A percentile compares a stretch with the other conserved stretches of the same genome.
Conservation (phyloP, 176 grass and related monocot genomes). For the Microstegium vimineum region DNA sequence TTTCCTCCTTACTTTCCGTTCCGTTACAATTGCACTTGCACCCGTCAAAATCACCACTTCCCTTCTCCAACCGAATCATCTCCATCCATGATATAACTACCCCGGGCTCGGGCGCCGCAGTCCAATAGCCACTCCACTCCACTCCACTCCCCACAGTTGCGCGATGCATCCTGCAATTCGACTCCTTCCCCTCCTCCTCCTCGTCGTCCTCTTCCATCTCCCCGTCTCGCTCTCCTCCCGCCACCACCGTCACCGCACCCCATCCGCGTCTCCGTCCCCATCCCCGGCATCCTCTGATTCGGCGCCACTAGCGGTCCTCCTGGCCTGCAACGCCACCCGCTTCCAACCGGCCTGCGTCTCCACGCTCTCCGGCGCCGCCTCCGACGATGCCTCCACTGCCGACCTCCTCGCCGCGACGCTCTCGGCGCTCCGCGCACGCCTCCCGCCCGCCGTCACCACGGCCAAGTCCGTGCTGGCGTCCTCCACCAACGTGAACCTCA, state of each 20-base stretch:
- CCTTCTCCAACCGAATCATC: neutral
- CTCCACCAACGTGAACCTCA: constrained; percentile 65
- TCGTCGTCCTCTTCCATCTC: constrained; percentile 31
- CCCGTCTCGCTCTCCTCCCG: constrained; percentile 21
- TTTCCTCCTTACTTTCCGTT: neutral
- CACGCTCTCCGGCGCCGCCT: constrained; percentile 41
- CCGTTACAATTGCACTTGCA: neutral
- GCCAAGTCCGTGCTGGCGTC: constrained; percentile 53
- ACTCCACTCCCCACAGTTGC: neutral
- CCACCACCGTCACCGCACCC: neutral
- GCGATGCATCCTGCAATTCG: neutral
- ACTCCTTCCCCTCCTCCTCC: neutral
- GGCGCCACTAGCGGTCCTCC: constrained; percentile 42
- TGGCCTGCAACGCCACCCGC: constrained; percentile 77
- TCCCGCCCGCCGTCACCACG: constrained; percentile 54
- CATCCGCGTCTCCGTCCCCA: neutral
- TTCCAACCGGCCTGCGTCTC: constrained; percentile 55
- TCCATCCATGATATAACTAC: neutral
- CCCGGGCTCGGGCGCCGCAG: neutral
- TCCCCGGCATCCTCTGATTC: constrained; percentile 12
- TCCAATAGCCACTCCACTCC: neutral
- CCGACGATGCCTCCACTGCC: constrained; percentile 36
- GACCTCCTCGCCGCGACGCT: constrained; percentile 45
- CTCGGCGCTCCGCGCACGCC: constrained; percentile 34
- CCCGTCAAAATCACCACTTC: neutral